Evolutionary conservation across 2,329 filamentous ascomycete genomes (phyloP).

Genomic region (Fusarium cicatricum): DNA sequence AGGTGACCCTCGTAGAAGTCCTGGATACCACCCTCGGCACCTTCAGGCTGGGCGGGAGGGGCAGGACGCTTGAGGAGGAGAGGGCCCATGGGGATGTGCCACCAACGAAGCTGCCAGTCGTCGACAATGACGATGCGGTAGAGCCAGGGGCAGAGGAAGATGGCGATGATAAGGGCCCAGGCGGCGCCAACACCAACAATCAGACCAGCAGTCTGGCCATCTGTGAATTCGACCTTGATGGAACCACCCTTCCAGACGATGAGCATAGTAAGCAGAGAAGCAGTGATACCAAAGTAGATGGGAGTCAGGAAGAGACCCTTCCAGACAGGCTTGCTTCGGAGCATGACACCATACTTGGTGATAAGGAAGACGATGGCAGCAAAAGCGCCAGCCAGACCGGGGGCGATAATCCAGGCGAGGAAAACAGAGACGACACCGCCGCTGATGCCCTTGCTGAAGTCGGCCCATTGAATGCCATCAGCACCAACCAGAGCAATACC

Average conservation of each 20-base stretch:
- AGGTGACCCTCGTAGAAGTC: constrained; percentile 66
- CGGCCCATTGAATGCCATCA: constrained; percentile 62
- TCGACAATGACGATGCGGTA: constrained; percentile 66
- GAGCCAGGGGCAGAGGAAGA: constrained; percentile 68
- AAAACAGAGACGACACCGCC: constrained; percentile 62
- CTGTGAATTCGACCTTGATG: constrained; percentile 49
- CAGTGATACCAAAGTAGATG: constrained; percentile 65
- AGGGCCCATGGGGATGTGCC: constrained; percentile 61
- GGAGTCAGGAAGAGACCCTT: constrained; percentile 63
- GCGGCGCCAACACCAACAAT: constrained; percentile 62
- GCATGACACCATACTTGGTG: constrained; percentile 67
- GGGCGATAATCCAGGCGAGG: constrained; percentile 68
- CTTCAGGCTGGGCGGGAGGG: constrained; percentile 69
- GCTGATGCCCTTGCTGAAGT: constrained; percentile 50
- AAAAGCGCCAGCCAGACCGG: constrained; percentile 62
- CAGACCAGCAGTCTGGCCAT: constrained; percentile 58
- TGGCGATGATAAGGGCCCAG: constrained; percentile 55
- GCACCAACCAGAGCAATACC: constrained; percentile 64
- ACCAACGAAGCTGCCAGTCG: constrained; percentile 68
- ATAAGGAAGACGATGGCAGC: constrained; percentile 63
- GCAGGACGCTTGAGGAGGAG: constrained; percentile 57
- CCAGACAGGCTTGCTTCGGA: constrained; percentile 61
- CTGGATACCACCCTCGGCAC: constrained; percentile 62
- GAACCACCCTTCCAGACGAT: constrained; percentile 65
- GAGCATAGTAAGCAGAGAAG: constrained; percentile 65